Conservation (phyloP, 257 asterid species). For the Scutellaria baicalensis region DNA sequence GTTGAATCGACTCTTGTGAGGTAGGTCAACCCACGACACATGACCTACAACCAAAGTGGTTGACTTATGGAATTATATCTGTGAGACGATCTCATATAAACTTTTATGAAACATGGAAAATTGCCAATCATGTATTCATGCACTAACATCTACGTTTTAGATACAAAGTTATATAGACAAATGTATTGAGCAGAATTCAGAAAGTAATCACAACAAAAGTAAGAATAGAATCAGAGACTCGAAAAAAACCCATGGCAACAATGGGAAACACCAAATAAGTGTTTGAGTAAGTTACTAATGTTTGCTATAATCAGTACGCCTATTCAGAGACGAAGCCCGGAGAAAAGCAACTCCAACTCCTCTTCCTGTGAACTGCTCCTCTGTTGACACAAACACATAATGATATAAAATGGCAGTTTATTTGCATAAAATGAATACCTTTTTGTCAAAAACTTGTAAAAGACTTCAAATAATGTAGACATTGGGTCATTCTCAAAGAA, state of each 20-base stretch:
- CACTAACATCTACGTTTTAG: not conserved
- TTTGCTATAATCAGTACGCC: not conserved
- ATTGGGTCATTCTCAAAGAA: too few relatives aligned
- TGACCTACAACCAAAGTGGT: too few relatives aligned
- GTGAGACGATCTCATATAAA: too few relatives aligned
- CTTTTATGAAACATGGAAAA: too few relatives aligned
- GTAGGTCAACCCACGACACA: too few relatives aligned
- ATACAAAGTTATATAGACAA: not conserved
- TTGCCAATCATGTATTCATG: too few relatives aligned
- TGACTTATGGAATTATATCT: too few relatives aligned
- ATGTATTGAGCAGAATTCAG: not conserved
- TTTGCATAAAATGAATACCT: too few relatives aligned
- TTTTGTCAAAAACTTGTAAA: too few relatives aligned
- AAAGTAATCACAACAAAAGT: not conserved
- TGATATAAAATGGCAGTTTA: not conserved
- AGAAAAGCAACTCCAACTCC: constrained; percentile 77
- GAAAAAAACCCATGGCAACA: not conserved
- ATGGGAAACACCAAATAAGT: too few relatives aligned
- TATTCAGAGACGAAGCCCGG: constrained; percentile 65
- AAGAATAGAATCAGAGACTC: not conserved
- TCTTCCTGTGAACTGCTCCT: constrained; percentile 66
- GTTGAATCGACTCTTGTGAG: too few relatives aligned
- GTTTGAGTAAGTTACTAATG: not conserved
- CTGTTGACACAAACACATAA: constrained; percentile 34
- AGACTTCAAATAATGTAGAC: too few relatives aligned